Percentiles rank a stretch among this genome's conserved stretches.
These are phyloP conservation scores for Eimeria sp. DNA, from an alignment of 169 alveolate genomes.

Conservation along the genomic window DNA sequence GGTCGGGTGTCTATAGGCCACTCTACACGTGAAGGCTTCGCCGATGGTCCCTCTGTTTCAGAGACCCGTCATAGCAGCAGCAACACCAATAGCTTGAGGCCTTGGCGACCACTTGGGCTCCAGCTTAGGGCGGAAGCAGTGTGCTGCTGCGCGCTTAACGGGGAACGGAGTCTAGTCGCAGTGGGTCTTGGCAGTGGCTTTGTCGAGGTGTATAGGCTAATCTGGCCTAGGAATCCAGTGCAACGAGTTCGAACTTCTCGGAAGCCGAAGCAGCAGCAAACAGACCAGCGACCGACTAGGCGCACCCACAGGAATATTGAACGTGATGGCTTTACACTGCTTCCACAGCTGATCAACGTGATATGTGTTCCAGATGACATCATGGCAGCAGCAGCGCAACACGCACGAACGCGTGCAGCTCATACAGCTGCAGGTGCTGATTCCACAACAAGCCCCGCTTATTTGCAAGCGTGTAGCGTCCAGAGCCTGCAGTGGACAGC, in stretches of 20 bases:
- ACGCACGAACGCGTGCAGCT: not conserved
- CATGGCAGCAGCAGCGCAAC: constrained; percentile 19
- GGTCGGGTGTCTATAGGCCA: constrained; percentile 60
- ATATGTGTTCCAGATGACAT: constrained; percentile 25
- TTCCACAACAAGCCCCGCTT: not conserved
- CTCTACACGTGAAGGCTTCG: constrained; percentile 2
- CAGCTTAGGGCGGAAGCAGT: constrained; percentile 36
- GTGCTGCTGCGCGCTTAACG: constrained; percentile 75
- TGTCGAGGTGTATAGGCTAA: constrained; percentile 63
- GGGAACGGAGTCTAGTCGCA: constrained; percentile 63
- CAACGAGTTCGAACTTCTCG: not conserved
- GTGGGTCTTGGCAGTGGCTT: constrained; percentile 59
- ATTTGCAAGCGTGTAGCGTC: constrained; percentile 20
- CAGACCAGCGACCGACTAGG: constrained; percentile 4
- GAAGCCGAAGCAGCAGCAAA: constrained; percentile 7
- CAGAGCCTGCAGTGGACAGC: constrained; percentile 68
- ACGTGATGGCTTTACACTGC: constrained; percentile 52
- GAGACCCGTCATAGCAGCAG: not conserved
- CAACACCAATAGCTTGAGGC: constrained; percentile 5
- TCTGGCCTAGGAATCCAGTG: constrained; percentile 62
- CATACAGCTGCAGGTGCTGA: not conserved
- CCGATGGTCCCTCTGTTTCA: not conserved
- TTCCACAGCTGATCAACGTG: constrained; percentile 50
- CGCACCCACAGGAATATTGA: constrained; percentile 49
- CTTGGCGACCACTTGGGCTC: constrained; percentile 54